Evolutionary conservation across 768 basidiomycete genomes (phyloP).

Genomic region (Gelatoporia subvermispora): DNA sequence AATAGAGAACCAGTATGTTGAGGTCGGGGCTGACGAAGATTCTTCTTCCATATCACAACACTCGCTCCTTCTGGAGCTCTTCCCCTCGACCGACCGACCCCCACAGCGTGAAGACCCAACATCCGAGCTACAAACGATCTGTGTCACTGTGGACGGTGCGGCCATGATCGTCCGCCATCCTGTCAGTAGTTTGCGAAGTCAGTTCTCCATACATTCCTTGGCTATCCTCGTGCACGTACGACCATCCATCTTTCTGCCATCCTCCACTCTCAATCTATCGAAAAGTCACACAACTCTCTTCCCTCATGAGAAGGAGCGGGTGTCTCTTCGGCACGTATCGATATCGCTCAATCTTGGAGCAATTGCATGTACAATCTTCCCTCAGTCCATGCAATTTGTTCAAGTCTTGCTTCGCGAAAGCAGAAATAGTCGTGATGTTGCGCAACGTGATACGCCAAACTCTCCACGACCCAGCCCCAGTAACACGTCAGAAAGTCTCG

Average conservation of each 20-base stretch:
- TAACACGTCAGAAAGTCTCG: not conserved
- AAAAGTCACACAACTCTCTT: constrained; percentile 10
- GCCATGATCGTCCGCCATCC: constrained; percentile 7
- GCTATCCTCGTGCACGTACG: not conserved
- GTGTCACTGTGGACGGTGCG: not conserved
- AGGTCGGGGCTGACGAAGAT: constrained; percentile 11
- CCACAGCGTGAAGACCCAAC: not conserved
- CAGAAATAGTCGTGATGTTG: not conserved
- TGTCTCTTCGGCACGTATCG: constrained; percentile 5
- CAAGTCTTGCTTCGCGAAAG: constrained; percentile 8
- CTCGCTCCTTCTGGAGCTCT: constrained; percentile 9
- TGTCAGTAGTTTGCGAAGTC: not conserved
- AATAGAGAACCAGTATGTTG: constrained; percentile 13
- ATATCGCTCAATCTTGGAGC: constrained; percentile 8
- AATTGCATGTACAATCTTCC: constrained; percentile 10
- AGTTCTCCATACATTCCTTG: constrained; percentile 4
- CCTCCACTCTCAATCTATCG: not conserved
- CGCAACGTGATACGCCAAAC: not conserved
- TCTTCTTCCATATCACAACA: constrained; percentile 7
- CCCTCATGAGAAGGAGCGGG: constrained; percentile 21
- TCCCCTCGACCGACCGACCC: not conserved
- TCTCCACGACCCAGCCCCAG: not conserved
- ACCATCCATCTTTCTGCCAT: constrained; percentile 1
- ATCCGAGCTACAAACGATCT: not conserved
- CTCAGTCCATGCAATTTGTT: constrained; percentile 13